phyloP scores from a whole-genome alignment of 208 protist species.

The Giardia muris region DNA sequence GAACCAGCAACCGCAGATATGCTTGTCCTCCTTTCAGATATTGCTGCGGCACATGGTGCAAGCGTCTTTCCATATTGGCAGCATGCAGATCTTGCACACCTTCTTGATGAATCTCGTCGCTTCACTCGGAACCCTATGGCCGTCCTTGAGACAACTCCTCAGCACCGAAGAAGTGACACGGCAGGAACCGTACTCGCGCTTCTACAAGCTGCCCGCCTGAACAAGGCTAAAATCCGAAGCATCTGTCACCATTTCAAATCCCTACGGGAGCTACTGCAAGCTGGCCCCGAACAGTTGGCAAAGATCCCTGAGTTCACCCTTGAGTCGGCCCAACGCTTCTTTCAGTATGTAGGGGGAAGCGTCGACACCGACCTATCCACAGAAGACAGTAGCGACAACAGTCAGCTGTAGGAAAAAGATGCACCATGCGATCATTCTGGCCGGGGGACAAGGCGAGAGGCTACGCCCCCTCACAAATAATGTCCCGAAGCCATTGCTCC shows the following conservation, averaged over 20 bases:
- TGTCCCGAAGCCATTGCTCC: background rate
- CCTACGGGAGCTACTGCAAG: background rate
- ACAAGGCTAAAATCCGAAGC: background rate
- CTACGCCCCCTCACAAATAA: background rate
- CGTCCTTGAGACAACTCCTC: background rate
- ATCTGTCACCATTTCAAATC: background rate
- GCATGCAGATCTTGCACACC: background rate
- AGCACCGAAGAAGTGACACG: background rate
- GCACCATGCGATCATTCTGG: background rate
- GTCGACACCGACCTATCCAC: no score
- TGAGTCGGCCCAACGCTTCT: background rate
- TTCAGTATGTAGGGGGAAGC: no score
- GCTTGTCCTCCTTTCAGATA: background rate
- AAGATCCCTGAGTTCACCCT: background rate
- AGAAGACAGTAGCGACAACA: no score
- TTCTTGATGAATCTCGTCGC: background rate
- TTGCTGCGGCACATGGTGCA: background rate
- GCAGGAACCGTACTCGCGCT: background rate
- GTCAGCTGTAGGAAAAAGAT: no score
- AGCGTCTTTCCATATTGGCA: background rate
- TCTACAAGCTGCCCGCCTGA: background rate
- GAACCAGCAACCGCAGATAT: background rate
- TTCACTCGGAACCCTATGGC: background rate
- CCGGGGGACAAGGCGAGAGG: background rate
- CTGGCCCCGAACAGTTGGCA: background rate